Percentiles rank a stretch among this genome's conserved stretches.
Evolutionary conservation across 306 rosid species (phyloP).

Genomic region (Rosa persica): DNA sequence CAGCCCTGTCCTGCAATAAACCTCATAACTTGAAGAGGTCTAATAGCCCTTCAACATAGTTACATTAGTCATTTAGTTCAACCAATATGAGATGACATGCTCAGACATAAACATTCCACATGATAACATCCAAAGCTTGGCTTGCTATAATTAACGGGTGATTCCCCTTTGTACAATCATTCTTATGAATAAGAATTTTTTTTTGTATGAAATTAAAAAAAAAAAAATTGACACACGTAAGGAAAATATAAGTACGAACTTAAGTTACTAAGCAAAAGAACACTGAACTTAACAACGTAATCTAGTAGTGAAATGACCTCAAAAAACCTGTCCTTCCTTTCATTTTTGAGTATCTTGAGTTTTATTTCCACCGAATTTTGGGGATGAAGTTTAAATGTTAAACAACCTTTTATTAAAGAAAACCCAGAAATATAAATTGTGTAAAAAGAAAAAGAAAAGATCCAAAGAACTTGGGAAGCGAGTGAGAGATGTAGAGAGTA

Average conservation of each 20-base stretch:
- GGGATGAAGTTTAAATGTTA: not conserved
- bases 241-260: too few species aligned
- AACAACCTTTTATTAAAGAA: not conserved
- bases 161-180: too few species aligned
- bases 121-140: not conserved
- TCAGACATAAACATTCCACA: not conserved
- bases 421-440: not conserved
- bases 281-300: not conserved
- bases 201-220: too few species aligned
- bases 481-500: not conserved
- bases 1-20: conserved; percentile 55
- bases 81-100: not conserved
- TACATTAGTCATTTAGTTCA: not conserved
- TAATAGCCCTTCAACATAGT: not conserved
- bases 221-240: too few species aligned
- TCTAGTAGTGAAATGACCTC: not conserved
- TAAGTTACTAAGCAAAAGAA: too few species aligned
- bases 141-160: not conserved
- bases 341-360: not conserved
- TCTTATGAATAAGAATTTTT: too few species aligned
- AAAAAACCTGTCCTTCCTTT: not conserved
- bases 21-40: not conserved
- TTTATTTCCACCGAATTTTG: not conserved
- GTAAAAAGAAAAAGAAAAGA: not conserved
- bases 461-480: not conserved